phyloP scores from a whole-genome alignment of 1,139 yeast genomes.

The Lodderomyces elongisporus region DNA sequence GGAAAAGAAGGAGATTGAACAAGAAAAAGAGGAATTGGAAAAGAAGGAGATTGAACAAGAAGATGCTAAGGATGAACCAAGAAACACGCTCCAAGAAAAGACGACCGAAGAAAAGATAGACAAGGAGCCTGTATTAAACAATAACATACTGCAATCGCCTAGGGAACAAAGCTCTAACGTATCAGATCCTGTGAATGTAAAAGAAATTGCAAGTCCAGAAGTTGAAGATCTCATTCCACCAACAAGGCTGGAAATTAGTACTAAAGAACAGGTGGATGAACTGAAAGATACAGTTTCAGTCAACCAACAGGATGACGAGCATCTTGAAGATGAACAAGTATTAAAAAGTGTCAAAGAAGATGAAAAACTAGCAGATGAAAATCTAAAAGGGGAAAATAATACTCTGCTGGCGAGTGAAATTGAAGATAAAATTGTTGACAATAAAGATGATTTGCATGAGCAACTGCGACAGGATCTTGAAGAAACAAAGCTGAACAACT shows the following conservation, averaged over 20 bases:
- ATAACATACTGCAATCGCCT: too few relatives aligned
- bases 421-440: too few relatives aligned
- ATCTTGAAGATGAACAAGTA: slow-evolving; percentile 6
- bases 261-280: slow-evolving; percentile 1
- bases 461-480: neutral
- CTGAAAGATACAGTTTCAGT: neutral
- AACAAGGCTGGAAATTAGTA: slow-evolving; percentile 2
- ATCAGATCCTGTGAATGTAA: neutral
- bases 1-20: slow-evolving; percentile 2
- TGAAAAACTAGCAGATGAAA: too few relatives aligned
- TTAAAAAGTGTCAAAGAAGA: neutral
- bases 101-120: slow-evolving; percentile 7
- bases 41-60: slow-evolving; percentile 4
- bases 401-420: too few relatives aligned
- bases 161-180: too few relatives aligned
- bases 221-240: slow-evolving; percentile 3
- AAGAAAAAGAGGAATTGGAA: slow-evolving; percentile 2
- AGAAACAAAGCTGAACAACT: neutral
- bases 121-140: too few relatives aligned
- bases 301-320: too few relatives aligned
- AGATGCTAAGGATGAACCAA: slow-evolving; percentile 3
- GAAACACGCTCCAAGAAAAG: slow-evolving; percentile 2
- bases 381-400: too few relatives aligned
- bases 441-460: neutral
- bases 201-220: neutral